These are phyloP conservation scores for Leishmania turanica DNA, from an alignment of 208 protist genomes.

Conservation along the genomic window DNA sequence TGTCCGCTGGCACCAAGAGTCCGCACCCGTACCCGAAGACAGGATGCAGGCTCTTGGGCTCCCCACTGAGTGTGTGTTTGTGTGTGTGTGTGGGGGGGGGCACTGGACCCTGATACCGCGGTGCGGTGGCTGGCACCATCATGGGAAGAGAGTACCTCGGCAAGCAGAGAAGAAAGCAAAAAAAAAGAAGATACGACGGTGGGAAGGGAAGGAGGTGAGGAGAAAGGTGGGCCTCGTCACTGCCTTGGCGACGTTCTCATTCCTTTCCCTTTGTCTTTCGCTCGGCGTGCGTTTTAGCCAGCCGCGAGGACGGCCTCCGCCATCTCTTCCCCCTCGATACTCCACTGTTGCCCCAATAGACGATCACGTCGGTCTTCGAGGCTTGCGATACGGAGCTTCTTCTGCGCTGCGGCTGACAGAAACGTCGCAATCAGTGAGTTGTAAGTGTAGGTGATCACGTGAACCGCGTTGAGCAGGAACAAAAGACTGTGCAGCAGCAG, in stretches of 20 bases:
- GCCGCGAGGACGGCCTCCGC: conserved; percentile 2
- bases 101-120: too few species aligned
- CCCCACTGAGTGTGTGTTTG: too few species aligned
- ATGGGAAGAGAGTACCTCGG: not conserved
- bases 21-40: too few species aligned
- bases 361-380: conserved; percentile 49
- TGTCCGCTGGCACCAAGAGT: too few species aligned
- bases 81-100: too few species aligned
- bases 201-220: not conserved
- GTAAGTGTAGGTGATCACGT: conserved; percentile 47
- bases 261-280: not conserved
- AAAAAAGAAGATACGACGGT: not conserved
- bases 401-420: conserved; percentile 13
- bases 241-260: not conserved
- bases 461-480: conserved; percentile 32
- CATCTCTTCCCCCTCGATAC: conserved; percentile 7
- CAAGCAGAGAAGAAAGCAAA: not conserved
- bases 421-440: conserved; percentile 31
- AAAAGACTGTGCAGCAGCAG: conserved; percentile 48
- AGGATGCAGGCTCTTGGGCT: too few species aligned
- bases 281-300: not conserved
- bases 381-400: conserved; percentile 22
- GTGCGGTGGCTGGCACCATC: not conserved
- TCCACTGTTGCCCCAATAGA: not conserved
- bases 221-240: not conserved